These are phyloP conservation scores for Chaetomium tenue DNA, from an alignment of 495 filamentous ascomycete species.

Conservation along the genomic window DNA sequence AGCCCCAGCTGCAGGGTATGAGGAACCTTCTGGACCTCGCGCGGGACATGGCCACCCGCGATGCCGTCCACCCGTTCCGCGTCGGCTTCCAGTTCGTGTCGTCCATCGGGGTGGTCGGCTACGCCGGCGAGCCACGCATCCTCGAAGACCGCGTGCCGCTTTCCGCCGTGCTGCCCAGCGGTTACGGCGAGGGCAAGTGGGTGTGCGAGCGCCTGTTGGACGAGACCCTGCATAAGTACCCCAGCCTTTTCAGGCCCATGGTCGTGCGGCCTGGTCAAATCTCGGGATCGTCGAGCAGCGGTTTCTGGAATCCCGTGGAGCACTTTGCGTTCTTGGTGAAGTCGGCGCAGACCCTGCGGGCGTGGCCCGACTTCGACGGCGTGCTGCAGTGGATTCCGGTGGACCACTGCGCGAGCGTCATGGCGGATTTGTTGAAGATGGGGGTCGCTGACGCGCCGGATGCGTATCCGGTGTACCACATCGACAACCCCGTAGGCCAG, in stretches of 20 bases:
- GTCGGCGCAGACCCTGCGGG: slow-evolving; percentile 48
- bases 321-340: slow-evolving; percentile 53
- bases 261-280: slow-evolving; percentile 51
- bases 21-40: slow-evolving; percentile 50
- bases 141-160: slow-evolving; percentile 36
- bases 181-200: slow-evolving; percentile 54
- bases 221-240: slow-evolving; percentile 43
- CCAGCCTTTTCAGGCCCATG: slow-evolving; percentile 47
- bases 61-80: slow-evolving; percentile 20
- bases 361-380: slow-evolving; percentile 47
- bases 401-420: slow-evolving; percentile 42
- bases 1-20: slow-evolving; percentile 51
- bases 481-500: slow-evolving; percentile 56
- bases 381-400: slow-evolving; percentile 51
- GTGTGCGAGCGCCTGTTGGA: slow-evolving; percentile 53
- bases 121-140: slow-evolving; percentile 5
- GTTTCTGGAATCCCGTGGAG: slow-evolving; percentile 55
- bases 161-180: slow-evolving; percentile 43
- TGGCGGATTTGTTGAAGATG: slow-evolving; percentile 39
- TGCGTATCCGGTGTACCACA: slow-evolving; percentile 51
- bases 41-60: slow-evolving; percentile 32
- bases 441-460: slow-evolving; percentile 10
- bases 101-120: slow-evolving; percentile 52
- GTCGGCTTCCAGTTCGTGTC: slow-evolving; percentile 55
- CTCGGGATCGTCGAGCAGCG: slow-evolving; percentile 47